phyloP scores from a whole-genome alignment of 345 rosid genomes.

The Turritis glabra region DNA sequence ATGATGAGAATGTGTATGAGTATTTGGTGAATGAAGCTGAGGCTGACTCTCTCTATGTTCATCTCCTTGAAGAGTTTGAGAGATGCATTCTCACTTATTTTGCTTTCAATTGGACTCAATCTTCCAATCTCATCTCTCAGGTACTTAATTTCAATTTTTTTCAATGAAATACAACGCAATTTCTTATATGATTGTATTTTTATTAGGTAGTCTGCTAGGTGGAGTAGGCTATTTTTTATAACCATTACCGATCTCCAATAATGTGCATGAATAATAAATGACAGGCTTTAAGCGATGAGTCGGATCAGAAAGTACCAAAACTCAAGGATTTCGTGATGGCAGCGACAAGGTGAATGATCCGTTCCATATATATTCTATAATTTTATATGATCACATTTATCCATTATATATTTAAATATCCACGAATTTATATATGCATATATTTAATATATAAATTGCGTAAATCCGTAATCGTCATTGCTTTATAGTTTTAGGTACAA shows the following conservation, averaged over 20 bases:
- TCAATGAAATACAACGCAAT: neutral
- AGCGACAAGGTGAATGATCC: slow-evolving; percentile 72
- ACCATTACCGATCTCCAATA: neutral
- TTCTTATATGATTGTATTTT: neutral
- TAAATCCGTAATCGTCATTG: too few species aligned
- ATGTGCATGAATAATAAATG: neutral
- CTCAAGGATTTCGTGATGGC: slow-evolving; percentile 73
- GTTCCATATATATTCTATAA: neutral
- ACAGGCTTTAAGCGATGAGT: slow-evolving; percentile 62
- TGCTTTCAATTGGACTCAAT: slow-evolving; percentile 84
- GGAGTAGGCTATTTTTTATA: slow-evolving; percentile 3
- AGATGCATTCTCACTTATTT: slow-evolving; percentile 79
- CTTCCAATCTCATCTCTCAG: slow-evolving; percentile 62
- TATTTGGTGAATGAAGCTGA: slow-evolving; percentile 56
- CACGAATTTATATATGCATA: neutral
- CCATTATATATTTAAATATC: neutral
- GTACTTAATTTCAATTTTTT: slow-evolving; percentile 24
- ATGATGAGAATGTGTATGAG: slow-evolving; percentile 55
- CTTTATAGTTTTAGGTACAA: neutral
- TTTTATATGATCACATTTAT: neutral
- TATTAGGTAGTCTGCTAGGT: neutral
- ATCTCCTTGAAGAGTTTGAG: slow-evolving; percentile 76
- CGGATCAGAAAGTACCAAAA: slow-evolving; percentile 55
- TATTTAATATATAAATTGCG: neutral
- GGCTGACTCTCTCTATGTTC: slow-evolving; percentile 56